A percentile compares a stretch with the other conserved stretches of the same genome.
Conservation (phyloP, 768 basidiomycete genomes). For the Crucibulum laeve region DNA sequence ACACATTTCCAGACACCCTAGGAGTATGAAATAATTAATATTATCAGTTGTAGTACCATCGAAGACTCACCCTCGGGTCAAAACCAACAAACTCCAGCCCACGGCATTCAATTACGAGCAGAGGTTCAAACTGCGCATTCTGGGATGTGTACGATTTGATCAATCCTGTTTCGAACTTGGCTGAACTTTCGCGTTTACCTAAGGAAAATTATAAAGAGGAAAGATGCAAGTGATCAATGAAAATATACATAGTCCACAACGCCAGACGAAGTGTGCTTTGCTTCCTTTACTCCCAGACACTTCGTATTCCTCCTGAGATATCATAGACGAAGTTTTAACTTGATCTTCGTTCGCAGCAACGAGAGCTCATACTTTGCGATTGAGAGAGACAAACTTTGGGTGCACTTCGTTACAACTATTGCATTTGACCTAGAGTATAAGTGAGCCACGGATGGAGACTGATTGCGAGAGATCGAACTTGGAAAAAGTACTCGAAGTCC, state of each 20-base stretch:
- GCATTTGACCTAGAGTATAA: constrained; percentile 58
- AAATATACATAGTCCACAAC: constrained; percentile 56
- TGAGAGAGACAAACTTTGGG: constrained; percentile 66
- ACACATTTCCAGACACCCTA: constrained; percentile 79
- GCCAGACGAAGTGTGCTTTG: constrained; percentile 81
- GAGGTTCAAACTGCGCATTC: constrained; percentile 55
- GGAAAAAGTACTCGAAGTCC: constrained; percentile 78
- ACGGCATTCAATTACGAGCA: constrained; percentile 78
- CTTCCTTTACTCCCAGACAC: constrained; percentile 63
- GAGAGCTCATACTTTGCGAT: constrained; percentile 49
- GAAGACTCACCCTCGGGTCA: constrained; percentile 55
- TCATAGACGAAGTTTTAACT: background rate
- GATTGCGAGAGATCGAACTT: constrained; percentile 35
- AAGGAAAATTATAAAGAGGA: background rate
- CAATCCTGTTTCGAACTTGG: constrained; percentile 62
- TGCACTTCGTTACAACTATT: constrained; percentile 76
- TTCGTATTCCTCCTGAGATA: constrained; percentile 57
- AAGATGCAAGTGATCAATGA: background rate
- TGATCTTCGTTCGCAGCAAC: constrained; percentile 1
- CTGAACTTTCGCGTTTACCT: constrained; percentile 78
- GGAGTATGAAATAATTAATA: background rate
- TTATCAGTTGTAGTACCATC: background rate
- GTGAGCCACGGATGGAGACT: background rate
- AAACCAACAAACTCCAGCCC: constrained; percentile 82
- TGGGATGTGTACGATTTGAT: constrained; percentile 56